A percentile compares a stretch with the other conserved stretches of the same genome.
Evolutionary conservation across 306 rosid genomes (phyloP).

Genomic region (Glycine latifolia): DNA sequence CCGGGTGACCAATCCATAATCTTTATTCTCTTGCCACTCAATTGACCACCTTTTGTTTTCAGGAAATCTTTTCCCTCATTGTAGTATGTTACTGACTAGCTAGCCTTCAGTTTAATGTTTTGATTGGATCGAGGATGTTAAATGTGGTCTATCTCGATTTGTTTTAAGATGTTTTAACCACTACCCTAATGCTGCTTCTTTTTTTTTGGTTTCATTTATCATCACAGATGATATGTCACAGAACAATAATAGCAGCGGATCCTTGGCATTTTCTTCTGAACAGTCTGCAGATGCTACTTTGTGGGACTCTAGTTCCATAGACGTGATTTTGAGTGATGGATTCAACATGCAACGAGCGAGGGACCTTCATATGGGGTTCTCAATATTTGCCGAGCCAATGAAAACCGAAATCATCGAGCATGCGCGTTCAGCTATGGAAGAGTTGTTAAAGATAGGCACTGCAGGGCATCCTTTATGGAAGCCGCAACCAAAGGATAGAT

Average conservation of each 20-base stretch:
- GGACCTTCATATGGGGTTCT: constrained; percentile 53
- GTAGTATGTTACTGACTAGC: too few species aligned
- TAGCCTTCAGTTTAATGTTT: too few species aligned
- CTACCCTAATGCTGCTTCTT: neutral
- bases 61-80: too few species aligned
- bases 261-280: constrained; percentile 10
- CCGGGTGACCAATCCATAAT: too few species aligned
- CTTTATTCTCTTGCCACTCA: too few species aligned
- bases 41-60: too few species aligned
- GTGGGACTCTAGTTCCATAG: constrained; percentile 33
- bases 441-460: constrained; percentile 42
- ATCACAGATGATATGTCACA: neutral
- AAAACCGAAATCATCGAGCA: constrained; percentile 37
- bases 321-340: neutral
- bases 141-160: too few species aligned
- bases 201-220: neutral
- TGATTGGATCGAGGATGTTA: too few species aligned
- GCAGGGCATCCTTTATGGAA: constrained; percentile 55
- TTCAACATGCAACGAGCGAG: constrained; percentile 45
- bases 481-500: neutral
- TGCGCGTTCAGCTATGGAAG: constrained; percentile 53
- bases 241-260: constrained; percentile 5
- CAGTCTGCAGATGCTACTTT: neutral
- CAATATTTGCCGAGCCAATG: constrained; percentile 43
- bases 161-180: neutral